phyloP scores from a whole-genome alignment of 1,139 yeast genomes.

The Meyerozyma athensensis region DNA sequence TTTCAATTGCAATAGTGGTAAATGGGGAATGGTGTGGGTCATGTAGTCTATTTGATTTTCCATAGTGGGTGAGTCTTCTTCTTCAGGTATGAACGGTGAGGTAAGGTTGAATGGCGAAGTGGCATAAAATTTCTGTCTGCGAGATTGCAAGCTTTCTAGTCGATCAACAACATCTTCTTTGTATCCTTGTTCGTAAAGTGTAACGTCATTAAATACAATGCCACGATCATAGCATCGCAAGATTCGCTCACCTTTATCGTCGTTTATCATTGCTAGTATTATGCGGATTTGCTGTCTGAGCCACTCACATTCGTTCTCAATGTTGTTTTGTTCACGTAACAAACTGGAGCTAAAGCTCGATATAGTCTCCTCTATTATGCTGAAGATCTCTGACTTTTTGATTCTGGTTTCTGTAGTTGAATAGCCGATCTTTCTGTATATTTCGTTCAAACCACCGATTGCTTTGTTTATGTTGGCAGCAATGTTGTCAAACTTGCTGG shows the following conservation, averaged over 20 bases:
- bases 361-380: constrained; percentile 37
- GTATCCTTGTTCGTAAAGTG: constrained; percentile 29
- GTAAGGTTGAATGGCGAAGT: constrained; percentile 27
- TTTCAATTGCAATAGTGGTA: constrained; percentile 30
- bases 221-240: constrained; percentile 27
- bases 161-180: constrained; percentile 24
- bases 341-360: constrained; percentile 27
- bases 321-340: constrained; percentile 33
- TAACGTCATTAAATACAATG: constrained; percentile 26
- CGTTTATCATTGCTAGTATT: constrained; percentile 40
- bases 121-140: constrained; percentile 21
- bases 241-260: constrained; percentile 25
- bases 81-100: constrained; percentile 19
- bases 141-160: constrained; percentile 16
- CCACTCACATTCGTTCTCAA: constrained; percentile 46
- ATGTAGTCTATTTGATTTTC: constrained; percentile 1
- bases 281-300: constrained; percentile 40
- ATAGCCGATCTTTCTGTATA: constrained; percentile 39
- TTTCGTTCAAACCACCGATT: constrained; percentile 27
- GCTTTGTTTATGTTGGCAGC: constrained; percentile 24
- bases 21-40: constrained; percentile 17
- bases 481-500: not conserved
- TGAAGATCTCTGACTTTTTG: constrained; percentile 37
- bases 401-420: constrained; percentile 27
- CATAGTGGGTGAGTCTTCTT: constrained; percentile 8